Evolutionary conservation across 2,329 filamentous ascomycete species (phyloP), one percentile per base, ranked within the genome.

Genomic region (Aspergillus hiratsukae): DNA sequence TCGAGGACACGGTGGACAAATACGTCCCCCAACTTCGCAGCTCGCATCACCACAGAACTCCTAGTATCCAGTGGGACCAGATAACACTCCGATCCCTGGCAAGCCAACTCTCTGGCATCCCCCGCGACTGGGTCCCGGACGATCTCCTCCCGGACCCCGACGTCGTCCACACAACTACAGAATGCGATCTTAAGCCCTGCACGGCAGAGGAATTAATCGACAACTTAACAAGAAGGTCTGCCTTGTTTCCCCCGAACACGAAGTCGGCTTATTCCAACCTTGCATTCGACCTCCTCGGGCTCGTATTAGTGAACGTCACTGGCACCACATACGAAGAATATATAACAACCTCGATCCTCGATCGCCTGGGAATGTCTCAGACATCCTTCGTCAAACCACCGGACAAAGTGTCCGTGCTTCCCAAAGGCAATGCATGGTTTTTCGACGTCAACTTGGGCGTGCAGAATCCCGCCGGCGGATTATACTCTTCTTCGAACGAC

Each of bases 401-500:
- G 7, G 40, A 43, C 40, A 43, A n/a, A 9, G 40, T 21, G 3
- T 21, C 40, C 8, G 40, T 43, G 9, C 40, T 67, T 29, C 59
- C 65, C 49, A 59, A 58, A 48, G 55, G 51, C 9, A 14, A 48
- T 14, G 45, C 45, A 17, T 76, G 58, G 59, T 61, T 71, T 61
- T 78, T 7, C 8, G n/a, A 23, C n/a, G 19, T 9, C 6, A 27
- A 25, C 5, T 3, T 4, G 35, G 21, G 17, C 11, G 40, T 52
- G 40, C 21, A 23, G 14, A 14, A 31, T 5, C 14, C 51, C 41
- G 29, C 76, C 0, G 77, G 77, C 8, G 77, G 76, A 1, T 71
- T 80, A 29, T 80, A 77, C 66, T 72, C 68, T 41, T 72, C 71
- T 1, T 66, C 74, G 4, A 59, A 53, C 1, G 77, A 79, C 49